Percentiles rank a stretch among this genome's conserved stretches.
These are phyloP conservation scores for Tylopilus subfusipes DNA, from an alignment of 768 basidiomycete genomes.

Conservation along the genomic window DNA sequence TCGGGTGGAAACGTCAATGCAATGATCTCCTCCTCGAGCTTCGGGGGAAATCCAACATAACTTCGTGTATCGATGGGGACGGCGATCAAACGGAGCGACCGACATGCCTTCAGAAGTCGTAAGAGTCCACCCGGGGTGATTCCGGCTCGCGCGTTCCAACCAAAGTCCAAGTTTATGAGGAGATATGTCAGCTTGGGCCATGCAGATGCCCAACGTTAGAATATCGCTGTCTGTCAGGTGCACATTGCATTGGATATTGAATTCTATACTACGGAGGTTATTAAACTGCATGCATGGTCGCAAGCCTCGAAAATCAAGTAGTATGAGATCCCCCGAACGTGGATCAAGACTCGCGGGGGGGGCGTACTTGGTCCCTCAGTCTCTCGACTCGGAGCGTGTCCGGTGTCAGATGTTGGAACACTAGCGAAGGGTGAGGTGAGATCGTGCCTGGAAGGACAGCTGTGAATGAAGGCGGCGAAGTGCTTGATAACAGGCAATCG, in stretches of 20 bases:
- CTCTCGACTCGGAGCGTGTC: no score
- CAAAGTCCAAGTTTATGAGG: neutral
- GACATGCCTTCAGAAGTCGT: neutral
- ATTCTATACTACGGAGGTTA: neutral
- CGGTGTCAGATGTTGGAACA: no score
- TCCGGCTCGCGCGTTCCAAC: neutral
- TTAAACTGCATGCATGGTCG: neutral
- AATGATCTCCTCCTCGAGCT: no score
- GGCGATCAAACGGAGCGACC: neutral
- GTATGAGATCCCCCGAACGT: neutral
- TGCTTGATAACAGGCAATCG: no score
- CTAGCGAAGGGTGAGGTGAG: no score
- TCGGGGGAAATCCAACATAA: neutral
- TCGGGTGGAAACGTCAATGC: no score
- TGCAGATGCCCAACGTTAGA: neutral
- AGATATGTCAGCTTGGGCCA: neutral
- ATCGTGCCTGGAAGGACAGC: no score
- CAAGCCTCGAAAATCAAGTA: neutral
- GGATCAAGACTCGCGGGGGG: no score
- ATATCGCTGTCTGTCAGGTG: neutral
- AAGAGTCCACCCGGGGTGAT: neutral
- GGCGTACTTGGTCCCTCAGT: no score
- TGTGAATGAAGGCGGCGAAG: no score
- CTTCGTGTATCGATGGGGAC: neutral
- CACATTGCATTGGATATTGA: neutral